Base-by-base conservation (phyloP, 2,329 filamentous ascomycete species). In the Cadophora sp. region DNA sequence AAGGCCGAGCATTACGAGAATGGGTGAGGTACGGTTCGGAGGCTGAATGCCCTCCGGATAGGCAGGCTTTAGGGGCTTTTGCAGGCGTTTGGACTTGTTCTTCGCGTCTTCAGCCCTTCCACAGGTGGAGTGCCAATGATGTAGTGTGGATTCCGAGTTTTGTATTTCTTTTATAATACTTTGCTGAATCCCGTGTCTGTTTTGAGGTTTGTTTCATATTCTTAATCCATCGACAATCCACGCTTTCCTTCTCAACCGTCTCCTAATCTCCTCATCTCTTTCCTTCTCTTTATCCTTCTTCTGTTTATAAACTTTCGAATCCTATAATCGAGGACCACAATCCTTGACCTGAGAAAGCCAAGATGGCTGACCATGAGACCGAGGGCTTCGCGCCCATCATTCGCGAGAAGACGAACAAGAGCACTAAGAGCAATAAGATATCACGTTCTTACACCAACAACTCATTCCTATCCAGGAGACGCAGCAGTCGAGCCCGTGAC, bases 401-500 rank as follows among this genome's bases (percentile, higher is more conserved):
- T 56, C 50, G 47, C 18, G 36, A 45, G 22, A 51, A 45, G 50
- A 64, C 43, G 13, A 56, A 50, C 51, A 39, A 18, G 22, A 62
- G 48, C n/a, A 36, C 30, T 14, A 50, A 33, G 24, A 43, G 60
- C 48, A 27, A n/a, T 48, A 58, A 41, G 55, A 11, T 58, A 9
- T 24, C 68, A 14, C 69, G 71, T 6, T 63, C 68, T 2, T 59
- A 71, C 39, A 67, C 68, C 20, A 63, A 64, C 22, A 64, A 65
- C 4, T 74, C 72, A 1, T 39, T 59, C 2, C 59, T 72, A 13
- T 73, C 72, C 1, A 64, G 65, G 30, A 62, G 68, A 24, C 51
- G 59, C 55, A 47, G 33, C 16, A 64, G 47, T 59, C 66, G 71
- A 16, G 39, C 36, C n/a, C 74, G 72, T 56, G 72, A 74, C 58